Evolutionary conservation across 2,329 filamentous ascomycete species (phyloP).

Genomic region (Corniculantispora saksenae): DNA sequence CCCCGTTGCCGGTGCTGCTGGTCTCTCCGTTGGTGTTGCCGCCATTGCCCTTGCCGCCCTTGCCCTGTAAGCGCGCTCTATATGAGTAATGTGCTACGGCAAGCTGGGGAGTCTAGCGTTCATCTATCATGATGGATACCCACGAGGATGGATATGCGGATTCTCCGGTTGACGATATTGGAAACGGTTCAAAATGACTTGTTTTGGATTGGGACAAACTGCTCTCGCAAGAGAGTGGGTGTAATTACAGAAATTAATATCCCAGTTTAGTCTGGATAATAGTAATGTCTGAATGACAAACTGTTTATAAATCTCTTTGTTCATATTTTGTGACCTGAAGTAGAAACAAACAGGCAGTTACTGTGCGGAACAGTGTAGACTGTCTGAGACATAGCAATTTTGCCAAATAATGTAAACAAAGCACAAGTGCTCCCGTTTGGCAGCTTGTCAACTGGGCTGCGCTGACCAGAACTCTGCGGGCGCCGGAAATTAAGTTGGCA

Average conservation of each 20-base stretch:
- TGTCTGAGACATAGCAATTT: not conserved
- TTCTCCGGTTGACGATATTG: not conserved
- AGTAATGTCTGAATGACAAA: slow-evolving; percentile 20
- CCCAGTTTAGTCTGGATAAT: slow-evolving; percentile 27
- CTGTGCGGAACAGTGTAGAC: too few relatives aligned
- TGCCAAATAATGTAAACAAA: not conserved
- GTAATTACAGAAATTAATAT: slow-evolving; percentile 24
- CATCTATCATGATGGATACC: not conserved
- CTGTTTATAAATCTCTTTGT: not conserved
- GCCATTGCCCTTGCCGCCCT: slow-evolving; percentile 36
- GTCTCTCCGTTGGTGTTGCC: slow-evolving; percentile 33
- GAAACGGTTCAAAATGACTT: not conserved
- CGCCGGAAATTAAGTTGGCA: not conserved
- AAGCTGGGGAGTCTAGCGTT: not conserved
- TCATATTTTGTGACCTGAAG: not conserved
- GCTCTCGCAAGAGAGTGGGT: slow-evolving; percentile 1
- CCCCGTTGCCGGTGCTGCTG: slow-evolving; percentile 31
- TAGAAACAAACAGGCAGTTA: not conserved
- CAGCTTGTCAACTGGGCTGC: not conserved
- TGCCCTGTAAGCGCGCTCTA: slow-evolving; percentile 36
- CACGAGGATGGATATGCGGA: not conserved
- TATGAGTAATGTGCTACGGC: not conserved
- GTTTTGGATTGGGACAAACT: slow-evolving; percentile 18
- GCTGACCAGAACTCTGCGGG: not conserved
- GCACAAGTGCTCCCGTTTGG: not conserved